phyloP scores from a whole-genome alignment of 306 rosid genomes.

The Quercus aquifolioides region DNA sequence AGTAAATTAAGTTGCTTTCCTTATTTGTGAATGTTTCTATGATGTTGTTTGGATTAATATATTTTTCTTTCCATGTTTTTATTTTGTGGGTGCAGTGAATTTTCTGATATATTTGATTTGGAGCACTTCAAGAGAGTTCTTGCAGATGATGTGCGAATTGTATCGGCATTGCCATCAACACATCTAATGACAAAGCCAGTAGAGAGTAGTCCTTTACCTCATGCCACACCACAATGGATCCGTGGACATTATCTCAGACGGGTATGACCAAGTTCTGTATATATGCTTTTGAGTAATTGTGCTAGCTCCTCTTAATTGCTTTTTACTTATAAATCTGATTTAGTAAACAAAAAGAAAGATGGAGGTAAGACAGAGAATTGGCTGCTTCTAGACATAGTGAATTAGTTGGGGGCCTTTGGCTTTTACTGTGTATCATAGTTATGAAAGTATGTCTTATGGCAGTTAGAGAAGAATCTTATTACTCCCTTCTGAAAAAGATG shows the following conservation, averaged over 20 bases:
- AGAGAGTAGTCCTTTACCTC: conserved; percentile 81
- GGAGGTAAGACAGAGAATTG: not conserved
- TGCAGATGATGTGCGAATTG: conserved; percentile 70
- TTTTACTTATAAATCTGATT: not conserved
- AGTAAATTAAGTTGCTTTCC: not conserved
- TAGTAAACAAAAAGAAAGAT: not conserved
- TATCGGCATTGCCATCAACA: conserved; percentile 86
- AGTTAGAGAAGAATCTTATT: not conserved
- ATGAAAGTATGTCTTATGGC: no score
- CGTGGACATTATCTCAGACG: conserved; percentile 70
- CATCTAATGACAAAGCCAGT: conserved; percentile 78
- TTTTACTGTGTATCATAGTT: no score
- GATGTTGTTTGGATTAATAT: not conserved
- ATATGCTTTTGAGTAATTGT: not conserved
- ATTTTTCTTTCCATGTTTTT: conserved; percentile 10
- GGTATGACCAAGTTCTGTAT: conserved; percentile 43
- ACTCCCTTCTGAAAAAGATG: no score
- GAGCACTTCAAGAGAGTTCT: conserved; percentile 85
- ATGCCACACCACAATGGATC: conserved; percentile 80
- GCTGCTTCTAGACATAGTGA: not conserved
- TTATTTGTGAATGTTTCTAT: not conserved
- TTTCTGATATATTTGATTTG: conserved; percentile 90
- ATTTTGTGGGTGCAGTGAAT: conserved; percentile 65
- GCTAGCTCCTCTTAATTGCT: not conserved
- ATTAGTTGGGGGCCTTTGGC: no score